These are phyloP conservation scores for Neurospora sp. DNA, from an alignment of 2,329 filamentous ascomycete genomes.

Conservation along the genomic window DNA sequence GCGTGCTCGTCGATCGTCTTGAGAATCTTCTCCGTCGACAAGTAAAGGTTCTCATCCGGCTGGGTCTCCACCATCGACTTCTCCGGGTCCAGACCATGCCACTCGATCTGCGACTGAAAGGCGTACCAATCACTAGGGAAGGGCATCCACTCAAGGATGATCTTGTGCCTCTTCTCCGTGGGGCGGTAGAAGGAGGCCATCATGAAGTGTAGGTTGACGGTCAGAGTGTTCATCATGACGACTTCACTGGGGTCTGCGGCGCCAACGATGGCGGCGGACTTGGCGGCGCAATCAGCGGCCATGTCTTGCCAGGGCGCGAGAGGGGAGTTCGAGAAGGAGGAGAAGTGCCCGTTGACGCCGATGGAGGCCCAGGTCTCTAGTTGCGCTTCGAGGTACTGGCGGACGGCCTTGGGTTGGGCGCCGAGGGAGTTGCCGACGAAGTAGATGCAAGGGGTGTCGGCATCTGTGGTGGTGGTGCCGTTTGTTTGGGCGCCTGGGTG, in stretches of 20 bases:
- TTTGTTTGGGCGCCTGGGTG: conserved; percentile 7
- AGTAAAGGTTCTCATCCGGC: conserved; percentile 46
- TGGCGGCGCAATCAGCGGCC: conserved; percentile 60
- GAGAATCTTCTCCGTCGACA: conserved; percentile 63
- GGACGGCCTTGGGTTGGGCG: conserved; percentile 63
- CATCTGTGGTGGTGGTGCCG: conserved; percentile 21
- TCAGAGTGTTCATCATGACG: conserved; percentile 81
- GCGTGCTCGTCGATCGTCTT: conserved; percentile 65
- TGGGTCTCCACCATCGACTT: conserved; percentile 66
- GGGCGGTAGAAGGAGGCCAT: conserved; percentile 79
- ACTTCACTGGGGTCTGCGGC: conserved; percentile 53
- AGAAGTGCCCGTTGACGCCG: conserved; percentile 78
- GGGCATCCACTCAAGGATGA: conserved; percentile 81
- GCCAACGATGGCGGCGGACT: conserved; percentile 66
- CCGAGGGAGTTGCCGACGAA: conserved; percentile 87
- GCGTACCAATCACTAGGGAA: conserved; percentile 88
- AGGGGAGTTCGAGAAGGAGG: conserved; percentile 53
- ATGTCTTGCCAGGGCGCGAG: conserved; percentile 64
- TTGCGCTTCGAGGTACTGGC: conserved; percentile 58
- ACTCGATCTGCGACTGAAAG: conserved; percentile 67
- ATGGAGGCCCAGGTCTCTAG: conserved; percentile 77
- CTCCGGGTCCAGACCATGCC: conserved; percentile 56
- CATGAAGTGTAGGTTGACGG: conserved; percentile 69
- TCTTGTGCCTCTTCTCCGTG: conserved; percentile 54
- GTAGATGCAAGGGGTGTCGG: conserved; percentile 54